Evolutionary conservation across 805 yeast species (phyloP).

Genomic region (Suhomyces emberorum): DNA sequence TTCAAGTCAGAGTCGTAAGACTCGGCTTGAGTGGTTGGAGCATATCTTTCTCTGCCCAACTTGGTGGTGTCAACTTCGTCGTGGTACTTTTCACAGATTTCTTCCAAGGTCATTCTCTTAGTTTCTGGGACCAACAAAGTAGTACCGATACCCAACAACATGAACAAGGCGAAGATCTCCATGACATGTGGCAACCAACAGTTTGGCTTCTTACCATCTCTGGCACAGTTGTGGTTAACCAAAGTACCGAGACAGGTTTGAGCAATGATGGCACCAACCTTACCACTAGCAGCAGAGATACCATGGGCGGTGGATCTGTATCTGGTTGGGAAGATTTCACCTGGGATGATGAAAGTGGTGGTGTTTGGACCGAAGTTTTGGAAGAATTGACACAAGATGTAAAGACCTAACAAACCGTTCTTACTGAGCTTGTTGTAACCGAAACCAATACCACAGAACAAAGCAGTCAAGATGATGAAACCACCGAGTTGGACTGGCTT

Average conservation of each 20-base stretch:
- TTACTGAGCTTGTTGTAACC: constrained; percentile 70
- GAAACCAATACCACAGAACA: constrained; percentile 80
- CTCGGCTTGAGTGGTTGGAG: constrained; percentile 25
- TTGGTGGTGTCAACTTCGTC: constrained; percentile 62
- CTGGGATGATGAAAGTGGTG: constrained; percentile 87
- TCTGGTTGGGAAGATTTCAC: constrained; percentile 91
- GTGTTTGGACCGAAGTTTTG: constrained; percentile 92
- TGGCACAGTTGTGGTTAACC: constrained; percentile 72
- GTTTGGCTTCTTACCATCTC: constrained; percentile 40
- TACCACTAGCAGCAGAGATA: constrained; percentile 89
- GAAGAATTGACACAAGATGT: constrained; percentile 81
- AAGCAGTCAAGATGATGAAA: constrained; percentile 63
- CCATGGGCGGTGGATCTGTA: constrained; percentile 96
- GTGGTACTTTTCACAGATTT: constrained; percentile 75
- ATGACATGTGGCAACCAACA: constrained; percentile 91
- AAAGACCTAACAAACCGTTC: constrained; percentile 69
- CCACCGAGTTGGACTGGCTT: constrained; percentile 78
- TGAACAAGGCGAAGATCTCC: constrained; percentile 90
- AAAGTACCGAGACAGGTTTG: constrained; percentile 85
- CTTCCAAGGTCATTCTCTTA: constrained; percentile 86
- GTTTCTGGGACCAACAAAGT: constrained; percentile 83
- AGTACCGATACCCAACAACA: constrained; percentile 72
- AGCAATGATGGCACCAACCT: constrained; percentile 90
- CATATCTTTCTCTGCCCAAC: constrained; percentile 38
- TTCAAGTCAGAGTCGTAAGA: constrained; percentile 37